Base-by-base conservation (phyloP, 2,329 filamentous ascomycete species). In the Apiospora arundinis region DNA sequence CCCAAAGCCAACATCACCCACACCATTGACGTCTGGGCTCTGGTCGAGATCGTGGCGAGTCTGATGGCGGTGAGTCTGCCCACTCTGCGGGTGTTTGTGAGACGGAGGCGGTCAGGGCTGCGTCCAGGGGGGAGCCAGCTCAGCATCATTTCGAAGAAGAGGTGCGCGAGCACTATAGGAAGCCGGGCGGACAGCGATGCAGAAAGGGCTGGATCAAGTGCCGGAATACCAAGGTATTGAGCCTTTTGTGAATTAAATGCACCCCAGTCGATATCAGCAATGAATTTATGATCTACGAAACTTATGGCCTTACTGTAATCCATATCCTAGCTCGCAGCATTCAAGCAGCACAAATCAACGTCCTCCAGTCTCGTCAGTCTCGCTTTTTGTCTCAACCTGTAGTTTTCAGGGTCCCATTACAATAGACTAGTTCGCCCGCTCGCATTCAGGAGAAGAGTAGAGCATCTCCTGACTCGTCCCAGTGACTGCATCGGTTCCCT, bases 1-100 rank as follows among this genome's bases (percentile, higher is more conserved):
- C 75, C 75, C 9, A 75, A 74, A 44, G 75, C 74, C 2, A 70
- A 77, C 42, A 76, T 77, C 56, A 77, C 75, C 2, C 75, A 76
- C 40, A 76, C 75, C 4, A 77, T 77, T 18, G 75, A 77, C 12
- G 75, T 75, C 6, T 77, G 75, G 75, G 75, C 75, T 9, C 68
- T 77, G 28, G 75, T 77, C 2, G 75, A 77, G 68, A 77, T 77
- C 60, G 75, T 76, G 42, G 74, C 75, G 2, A 75, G 75, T 37
- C 23, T 77, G 46, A 72, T 76, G 25, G 75, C 75, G 14, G 75
- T 75, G 25, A 76, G 74, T 42, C 60, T 77, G 56, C 75, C 75
- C 9, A 77, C 63, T 21, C 37, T 77, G 16, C 73, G 75, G 18
- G 72, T 74, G 25, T 77, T 75, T 46, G 72, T 75, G 4, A 71